A percentile compares a stretch with the other conserved stretches of the same genome.
phyloP scores from a whole-genome alignment of 2,329 filamentous ascomycete genomes.

The Diaporthe batatas region DNA sequence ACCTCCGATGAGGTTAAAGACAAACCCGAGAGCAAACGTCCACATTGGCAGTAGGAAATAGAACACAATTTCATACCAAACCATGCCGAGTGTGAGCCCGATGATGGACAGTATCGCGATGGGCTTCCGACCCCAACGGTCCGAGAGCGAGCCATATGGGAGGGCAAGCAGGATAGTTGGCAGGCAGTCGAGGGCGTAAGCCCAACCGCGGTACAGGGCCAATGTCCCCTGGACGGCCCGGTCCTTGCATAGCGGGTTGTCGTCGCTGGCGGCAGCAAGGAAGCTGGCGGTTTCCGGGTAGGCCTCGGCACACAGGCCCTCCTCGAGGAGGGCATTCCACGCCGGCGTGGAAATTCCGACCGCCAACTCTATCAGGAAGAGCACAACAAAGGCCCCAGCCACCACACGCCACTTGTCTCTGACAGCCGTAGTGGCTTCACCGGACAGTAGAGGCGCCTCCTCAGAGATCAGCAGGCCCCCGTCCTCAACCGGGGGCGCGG shows the following conservation, averaged over 20 bases:
- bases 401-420: conserved; percentile 45
- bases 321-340: conserved; percentile 64
- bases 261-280: conserved; percentile 48
- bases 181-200: conserved; percentile 59
- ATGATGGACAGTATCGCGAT: conserved; percentile 54
- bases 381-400: conserved; percentile 48
- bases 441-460: conserved; percentile 29
- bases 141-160: conserved; percentile 61
- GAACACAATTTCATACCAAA: conserved; percentile 48
- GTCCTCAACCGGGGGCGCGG: conserved; percentile 16
- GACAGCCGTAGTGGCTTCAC: neutral
- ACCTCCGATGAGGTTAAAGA: conserved; percentile 58
- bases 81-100: conserved; percentile 43
- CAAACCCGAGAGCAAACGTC: conserved; percentile 57
- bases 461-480: conserved; percentile 2
- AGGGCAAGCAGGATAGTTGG: conserved; percentile 60
- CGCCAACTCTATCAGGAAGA: conserved; percentile 60
- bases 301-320: conserved; percentile 64
- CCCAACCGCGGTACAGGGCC: conserved; percentile 65
- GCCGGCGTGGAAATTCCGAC: conserved; percentile 53
- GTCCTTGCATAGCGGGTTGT: conserved; percentile 62
- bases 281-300: conserved; percentile 57
- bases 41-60: conserved; percentile 49
- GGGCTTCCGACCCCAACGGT: conserved; percentile 63
- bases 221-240: conserved; percentile 63